Conservation (phyloP, 2,329 filamentous ascomycete species). For the Trichoderma atroviride region DNA sequence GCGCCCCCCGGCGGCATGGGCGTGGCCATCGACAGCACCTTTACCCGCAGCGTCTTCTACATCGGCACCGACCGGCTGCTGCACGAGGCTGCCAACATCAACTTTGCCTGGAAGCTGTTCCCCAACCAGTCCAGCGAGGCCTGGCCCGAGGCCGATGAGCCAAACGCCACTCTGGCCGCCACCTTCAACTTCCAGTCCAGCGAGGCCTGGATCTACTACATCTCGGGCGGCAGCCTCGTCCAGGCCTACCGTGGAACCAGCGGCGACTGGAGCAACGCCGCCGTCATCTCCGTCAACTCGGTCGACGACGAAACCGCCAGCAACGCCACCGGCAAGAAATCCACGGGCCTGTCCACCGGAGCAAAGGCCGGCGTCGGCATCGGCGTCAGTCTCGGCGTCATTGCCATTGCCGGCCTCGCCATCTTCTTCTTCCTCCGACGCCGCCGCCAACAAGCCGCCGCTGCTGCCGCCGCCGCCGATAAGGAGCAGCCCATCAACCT, state of each 20-base stretch:
- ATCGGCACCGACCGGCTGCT: conserved; percentile 6
- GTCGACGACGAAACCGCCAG: background rate
- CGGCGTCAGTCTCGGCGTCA: conserved; percentile 5
- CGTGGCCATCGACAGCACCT: conserved; percentile 1
- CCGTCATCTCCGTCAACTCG: background rate
- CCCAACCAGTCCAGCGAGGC: background rate
- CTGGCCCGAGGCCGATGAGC: conserved; percentile 1
- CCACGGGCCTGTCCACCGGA: background rate
- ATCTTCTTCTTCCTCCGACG: conserved; percentile 14
- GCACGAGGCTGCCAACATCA: conserved; percentile 2
- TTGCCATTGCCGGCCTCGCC: background rate
- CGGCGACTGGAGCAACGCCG: background rate
- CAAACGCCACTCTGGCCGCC: conserved; percentile 2
- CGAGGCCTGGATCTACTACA: conserved; percentile 17
- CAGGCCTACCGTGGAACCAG: conserved; percentile 8
- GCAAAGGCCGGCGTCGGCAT: conserved; percentile 21
- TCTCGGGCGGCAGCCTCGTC: conserved; percentile 3
- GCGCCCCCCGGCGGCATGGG: background rate
- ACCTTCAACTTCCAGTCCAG: background rate
- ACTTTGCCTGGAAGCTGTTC: conserved; percentile 1
- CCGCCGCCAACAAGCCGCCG: background rate
- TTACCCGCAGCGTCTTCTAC: conserved; percentile 16
- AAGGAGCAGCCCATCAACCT: conserved; percentile 20
- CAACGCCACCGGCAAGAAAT: background rate
- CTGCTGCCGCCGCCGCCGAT: background rate